Percentiles rank a stretch among this genome's conserved stretches.
These are phyloP conservation scores for Cucumis hystrix DNA, from an alignment of 306 rosid species.

Conservation along the genomic window DNA sequence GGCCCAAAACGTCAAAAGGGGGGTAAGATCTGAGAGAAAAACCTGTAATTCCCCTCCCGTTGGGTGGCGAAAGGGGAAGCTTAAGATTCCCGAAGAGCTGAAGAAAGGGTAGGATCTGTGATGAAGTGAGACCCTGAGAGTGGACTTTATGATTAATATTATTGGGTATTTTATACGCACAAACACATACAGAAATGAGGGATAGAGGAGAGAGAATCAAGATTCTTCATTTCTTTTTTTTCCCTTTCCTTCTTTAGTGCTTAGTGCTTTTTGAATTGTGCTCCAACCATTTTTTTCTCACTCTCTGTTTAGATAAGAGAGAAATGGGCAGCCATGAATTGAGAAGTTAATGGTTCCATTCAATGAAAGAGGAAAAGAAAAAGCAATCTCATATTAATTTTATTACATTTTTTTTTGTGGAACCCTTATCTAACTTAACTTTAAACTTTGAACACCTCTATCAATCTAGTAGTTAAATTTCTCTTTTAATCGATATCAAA, in stretches of 20 bases:
- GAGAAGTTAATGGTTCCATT: background rate
- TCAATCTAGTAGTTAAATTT: too few species aligned
- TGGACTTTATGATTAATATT: conserved; percentile 6
- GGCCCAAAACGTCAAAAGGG: background rate
- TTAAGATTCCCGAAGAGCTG: background rate
- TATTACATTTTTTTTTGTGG: too few species aligned
- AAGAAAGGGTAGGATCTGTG: background rate
- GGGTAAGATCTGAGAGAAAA: conserved; percentile 6
- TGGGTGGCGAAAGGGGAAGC: background rate
- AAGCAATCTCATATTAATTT: too few species aligned
- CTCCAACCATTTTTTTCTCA: background rate
- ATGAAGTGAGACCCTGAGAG: conserved; percentile 1
- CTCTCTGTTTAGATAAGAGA: background rate
- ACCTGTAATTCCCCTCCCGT: conserved; percentile 6
- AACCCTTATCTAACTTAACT: too few species aligned
- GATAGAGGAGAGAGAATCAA: conserved; percentile 2
- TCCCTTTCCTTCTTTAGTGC: background rate
- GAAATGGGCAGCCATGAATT: background rate
- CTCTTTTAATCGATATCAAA: too few species aligned
- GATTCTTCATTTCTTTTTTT: background rate
- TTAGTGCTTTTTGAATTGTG: background rate
- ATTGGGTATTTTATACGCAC: background rate
- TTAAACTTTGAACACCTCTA: too few species aligned
- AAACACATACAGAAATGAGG: background rate
- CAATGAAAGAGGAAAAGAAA: background rate